Evolutionary conservation across 164 flowering plant species (phyloP).

Genomic region (Akebia trifoliata): DNA sequence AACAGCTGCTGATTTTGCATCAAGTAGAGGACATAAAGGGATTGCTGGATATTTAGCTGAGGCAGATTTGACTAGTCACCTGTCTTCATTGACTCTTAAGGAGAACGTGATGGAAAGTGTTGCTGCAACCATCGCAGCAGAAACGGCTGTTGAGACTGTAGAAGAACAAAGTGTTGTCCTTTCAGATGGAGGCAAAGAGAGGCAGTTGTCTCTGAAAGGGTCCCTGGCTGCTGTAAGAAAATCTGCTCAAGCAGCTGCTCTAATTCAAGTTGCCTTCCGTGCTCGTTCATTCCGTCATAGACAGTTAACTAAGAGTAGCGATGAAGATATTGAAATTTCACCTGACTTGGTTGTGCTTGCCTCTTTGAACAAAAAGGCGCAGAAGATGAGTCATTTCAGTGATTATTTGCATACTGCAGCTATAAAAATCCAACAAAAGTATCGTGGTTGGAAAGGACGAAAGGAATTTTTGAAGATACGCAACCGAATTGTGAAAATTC

Average conservation of each 20-base stretch:
- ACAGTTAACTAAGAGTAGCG: constrained; percentile 23
- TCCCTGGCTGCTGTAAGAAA: constrained; percentile 60
- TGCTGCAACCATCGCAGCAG: constrained; percentile 33
- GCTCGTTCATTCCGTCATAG: constrained; percentile 44
- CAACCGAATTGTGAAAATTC: constrained; percentile 59
- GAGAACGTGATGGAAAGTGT: constrained; percentile 24
- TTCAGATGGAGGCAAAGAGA: constrained; percentile 20
- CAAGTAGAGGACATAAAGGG: constrained; percentile 65
- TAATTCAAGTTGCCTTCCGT: constrained; percentile 54
- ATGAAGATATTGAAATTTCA: constrained; percentile 31
- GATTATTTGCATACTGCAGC: constrained; percentile 61
- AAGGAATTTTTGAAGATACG: constrained; percentile 56
- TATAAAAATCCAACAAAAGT: constrained; percentile 54
- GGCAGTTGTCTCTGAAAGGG: constrained; percentile 35
- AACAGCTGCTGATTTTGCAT: constrained; percentile 80
- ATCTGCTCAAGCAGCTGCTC: constrained; percentile 65
- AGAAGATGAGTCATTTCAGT: constrained; percentile 33
- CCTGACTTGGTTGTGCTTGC: constrained; percentile 37
- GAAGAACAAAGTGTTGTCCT: constrained; percentile 22
- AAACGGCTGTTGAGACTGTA: constrained; percentile 30
- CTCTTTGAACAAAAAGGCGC: constrained; percentile 28
- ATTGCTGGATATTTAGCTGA: constrained; percentile 81
- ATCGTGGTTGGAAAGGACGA: constrained; percentile 70
- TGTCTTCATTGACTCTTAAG: constrained; percentile 29
- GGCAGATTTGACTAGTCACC: constrained; percentile 44